Base-by-base conservation (phyloP, 257 asterid genomes). In the Nicotiana tomentosiformis region DNA sequence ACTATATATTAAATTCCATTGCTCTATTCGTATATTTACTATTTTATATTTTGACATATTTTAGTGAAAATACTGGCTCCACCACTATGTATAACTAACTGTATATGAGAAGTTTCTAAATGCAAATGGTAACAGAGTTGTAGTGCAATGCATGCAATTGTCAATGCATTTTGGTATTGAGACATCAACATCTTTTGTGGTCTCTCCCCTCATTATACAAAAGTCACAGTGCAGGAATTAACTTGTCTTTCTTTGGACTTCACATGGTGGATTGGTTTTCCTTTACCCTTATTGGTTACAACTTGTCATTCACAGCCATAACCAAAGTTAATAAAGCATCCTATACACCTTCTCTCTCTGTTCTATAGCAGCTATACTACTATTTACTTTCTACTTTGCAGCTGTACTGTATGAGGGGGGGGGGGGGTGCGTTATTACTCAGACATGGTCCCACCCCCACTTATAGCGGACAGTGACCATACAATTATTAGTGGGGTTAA, bases 261-360 rank as follows among this genome's bases (percentile, higher is more conserved):
- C 83, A 64, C 87, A 56, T 53, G 79, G 62, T 64, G 86, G 84
- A 82, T 82, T 78, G 88, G 60, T 18, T 69, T 77, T 85, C 58
- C 51, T 10, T 30, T 51, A 61, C 10, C 78, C 70, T 78, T 65
- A 86, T 83, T 86, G 88, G 86, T 46, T 82, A 78, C 84, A 79
- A 86, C 62, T 86, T 86, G 88, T 86, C 80, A 29, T 85, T 67
- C 64, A 85, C 80, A 67, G 78, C 84, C 81, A 82, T 82, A 68
- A 82, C 69, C 78, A 82, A 53, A 82, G 80, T 61, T 74, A 43
- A 16, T 15, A 33, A 23, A 60, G 55, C 66, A 16, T 9, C 58
- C 49, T 55, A 30, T 18, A 39, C 58, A 17, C 35, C 77, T 32
- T 64, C 12, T 76, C 55, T 49, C 68, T 51, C 69, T 23, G 17